A percentile compares a stretch with the other conserved stretches of the same genome.
Conservation (phyloP, 148 eudicot species). For the Arctostaphylos glauca region DNA sequence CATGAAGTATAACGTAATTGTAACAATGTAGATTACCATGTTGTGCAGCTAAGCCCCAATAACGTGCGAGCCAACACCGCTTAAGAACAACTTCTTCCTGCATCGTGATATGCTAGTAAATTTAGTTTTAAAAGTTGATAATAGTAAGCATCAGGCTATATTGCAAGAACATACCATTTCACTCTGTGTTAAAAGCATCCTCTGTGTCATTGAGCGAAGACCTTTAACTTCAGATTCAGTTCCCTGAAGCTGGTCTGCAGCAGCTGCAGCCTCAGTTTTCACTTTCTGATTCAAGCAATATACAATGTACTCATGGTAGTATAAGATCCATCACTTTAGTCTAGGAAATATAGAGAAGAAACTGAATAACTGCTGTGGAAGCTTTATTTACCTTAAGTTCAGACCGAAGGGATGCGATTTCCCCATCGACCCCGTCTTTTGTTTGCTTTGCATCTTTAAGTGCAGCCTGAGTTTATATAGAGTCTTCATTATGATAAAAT, state of each 20-base stretch:
- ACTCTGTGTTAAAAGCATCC: constrained; percentile 91
- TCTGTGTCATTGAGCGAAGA: constrained; percentile 83
- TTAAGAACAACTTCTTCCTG: constrained; percentile 98
- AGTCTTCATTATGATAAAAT: constrained; percentile 6
- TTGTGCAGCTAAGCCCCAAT: constrained; percentile 89
- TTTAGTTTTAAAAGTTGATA: not conserved
- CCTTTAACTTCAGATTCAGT: constrained; percentile 88
- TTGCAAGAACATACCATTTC: constrained; percentile 68
- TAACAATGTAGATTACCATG: constrained; percentile 52
- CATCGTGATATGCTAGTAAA: not conserved
- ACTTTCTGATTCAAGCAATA: constrained; percentile 47
- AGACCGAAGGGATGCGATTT: constrained; percentile 58
- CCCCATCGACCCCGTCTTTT: constrained; percentile 76
- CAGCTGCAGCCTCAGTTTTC: constrained; percentile 57
- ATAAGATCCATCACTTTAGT: not conserved
- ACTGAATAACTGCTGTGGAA: not conserved
- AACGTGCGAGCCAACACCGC: constrained; percentile 99
- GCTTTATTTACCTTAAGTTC: constrained; percentile 65
- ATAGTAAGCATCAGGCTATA: not conserved
- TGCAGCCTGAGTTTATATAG: constrained; percentile 59
- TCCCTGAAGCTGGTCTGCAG: constrained; percentile 62
- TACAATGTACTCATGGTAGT: constrained; percentile 7
- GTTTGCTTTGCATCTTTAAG: constrained; percentile 74
- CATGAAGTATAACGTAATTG: not conserved
- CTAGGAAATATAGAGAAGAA: not conserved